Base-by-base conservation (phyloP, 2,329 filamentous ascomycete species). In the Calonectria ilicicola region DNA sequence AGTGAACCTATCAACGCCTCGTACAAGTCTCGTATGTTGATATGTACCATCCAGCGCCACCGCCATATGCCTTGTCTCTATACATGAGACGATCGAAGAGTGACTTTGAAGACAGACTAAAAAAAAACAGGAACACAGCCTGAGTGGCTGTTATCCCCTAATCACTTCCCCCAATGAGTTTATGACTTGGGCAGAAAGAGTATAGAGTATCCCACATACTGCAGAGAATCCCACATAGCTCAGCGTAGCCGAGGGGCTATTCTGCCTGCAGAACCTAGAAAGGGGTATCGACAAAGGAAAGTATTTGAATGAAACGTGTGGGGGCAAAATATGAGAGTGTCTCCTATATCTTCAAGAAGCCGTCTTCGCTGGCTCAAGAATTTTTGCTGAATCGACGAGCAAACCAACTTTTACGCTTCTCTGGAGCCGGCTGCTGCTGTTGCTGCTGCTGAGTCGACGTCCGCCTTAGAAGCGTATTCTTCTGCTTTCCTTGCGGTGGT, bases 341-440 rank as follows among this genome's bases (percentile, higher is more conserved):
- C 27, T 38, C 29, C 29, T 12, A 51, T 29, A 26, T 64, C 46
- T 38, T 66, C 56, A 56, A 64, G 35, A 49, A 62, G 26, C 46
- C 38, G 29, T 53, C 8, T 51, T 67, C 58, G 9, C 27, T 26
- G 62, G 65, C 62, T 78, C 58, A 80, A 47, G 77, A 62, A 42
- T 85, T 84, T 81, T 89, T 95, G 88, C 93, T 97, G 83, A 98
- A 97, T 68, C 92, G 90, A 78, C 92, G 91, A 81, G 94, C 91
- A 80, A 98, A 92, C 95, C 96, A 98, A 82, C 95, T 97, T 89
- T 95, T 96, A 76, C 94, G 90, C 88, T 98, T 98, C 73, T 95
- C 93, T 15, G 81, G 81, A 23, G 77, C 74, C 5, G 21, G 73
- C 70, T 53, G 77, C 65, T 64, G 5, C 9, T 73, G 78, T 62